Evolutionary conservation across 306 rosid species (phyloP), one percentile per base, ranked within the genome.

Genomic region (Myrica gale): DNA sequence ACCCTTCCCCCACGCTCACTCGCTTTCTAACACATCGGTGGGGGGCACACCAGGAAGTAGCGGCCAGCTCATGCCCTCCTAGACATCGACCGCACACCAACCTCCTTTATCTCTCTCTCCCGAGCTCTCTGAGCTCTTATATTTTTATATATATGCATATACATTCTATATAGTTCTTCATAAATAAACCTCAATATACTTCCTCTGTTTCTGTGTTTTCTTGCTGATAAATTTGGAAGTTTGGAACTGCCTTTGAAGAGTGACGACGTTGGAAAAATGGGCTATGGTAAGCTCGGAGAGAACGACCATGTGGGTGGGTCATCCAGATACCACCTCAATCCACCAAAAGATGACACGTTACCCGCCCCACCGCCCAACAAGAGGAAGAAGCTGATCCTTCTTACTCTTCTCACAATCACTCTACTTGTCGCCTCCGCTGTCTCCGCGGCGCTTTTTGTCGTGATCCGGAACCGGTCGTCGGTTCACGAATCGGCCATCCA

Each of bases 21-120:
- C 20, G 11, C 37, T 7, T 57, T 21, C 63, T 20, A 57, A 21
- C 39, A 4, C 39, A 57, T 57, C 37, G 7, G 39, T 19, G 12
- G 7, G 7, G 90, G 89, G 79, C 71, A 62, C 71, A 41, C n/a
- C 42, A 7, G 26, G 78, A 80, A 89, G 95, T 93, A 85, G 96
- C 60, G 67, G 84, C 92, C 97, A 93, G 93, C 97, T 90, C 76
- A 86, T 85, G 47, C 78, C 3, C 39, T 56, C 26, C 10, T 17
- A 20, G 91, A 88, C 80, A 60, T 75, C 4, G 94, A 92, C 96
- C 66, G 86, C 79, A 78, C 89, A 89, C 83, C 97, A 74, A 90
- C 87, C 92, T 63, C 74, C 52, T 67, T 42, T 69, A 50, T 56
- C 61, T 69, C 63, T 37, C 76, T 76, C 19, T 13, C 71, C 41